Conservation (phyloP, 805 yeast genomes). For the Saccharomyces kudriavzevii region DNA sequence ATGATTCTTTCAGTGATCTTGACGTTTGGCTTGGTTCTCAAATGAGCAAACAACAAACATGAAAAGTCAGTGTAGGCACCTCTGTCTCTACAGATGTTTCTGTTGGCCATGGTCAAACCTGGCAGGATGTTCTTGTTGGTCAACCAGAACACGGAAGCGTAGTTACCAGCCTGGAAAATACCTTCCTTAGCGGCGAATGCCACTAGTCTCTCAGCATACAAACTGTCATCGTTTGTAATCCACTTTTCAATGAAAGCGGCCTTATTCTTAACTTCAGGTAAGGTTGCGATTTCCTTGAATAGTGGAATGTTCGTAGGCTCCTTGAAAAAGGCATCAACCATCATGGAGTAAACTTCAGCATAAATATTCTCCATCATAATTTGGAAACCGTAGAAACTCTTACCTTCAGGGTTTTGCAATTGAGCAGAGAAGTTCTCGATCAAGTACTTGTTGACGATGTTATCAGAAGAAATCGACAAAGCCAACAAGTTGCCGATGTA, state of each 20-base stretch:
- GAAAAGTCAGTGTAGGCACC: constrained; percentile 98
- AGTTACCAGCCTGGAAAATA: constrained; percentile 93
- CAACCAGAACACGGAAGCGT: constrained; percentile 95
- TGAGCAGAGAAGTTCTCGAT: constrained; percentile 95
- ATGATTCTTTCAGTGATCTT: constrained; percentile 74
- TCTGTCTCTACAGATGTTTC: constrained; percentile 93
- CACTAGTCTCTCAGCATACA: constrained; percentile 88
- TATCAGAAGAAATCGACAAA: constrained; percentile 96
- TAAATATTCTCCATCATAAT: constrained; percentile 99
- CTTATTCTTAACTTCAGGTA: constrained; percentile 87
- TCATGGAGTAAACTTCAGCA: constrained; percentile 89
- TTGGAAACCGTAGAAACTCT: constrained; percentile 97
- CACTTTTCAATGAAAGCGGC: constrained; percentile 97
- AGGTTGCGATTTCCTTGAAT: constrained; percentile 86
- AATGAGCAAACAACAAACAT: constrained; percentile 85
- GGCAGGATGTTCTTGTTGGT: constrained; percentile 97
- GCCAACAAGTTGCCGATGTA: constrained; percentile 87
- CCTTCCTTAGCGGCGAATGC: constrained; percentile 99
- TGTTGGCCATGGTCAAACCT: constrained; percentile 92
- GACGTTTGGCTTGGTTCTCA: constrained; percentile 75
- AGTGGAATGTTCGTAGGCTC: constrained; percentile 84
- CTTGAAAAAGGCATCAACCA: constrained; percentile 87
- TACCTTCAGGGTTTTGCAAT: constrained; percentile 94
- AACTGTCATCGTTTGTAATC: constrained; percentile 78
- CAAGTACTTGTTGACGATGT: constrained; percentile 91